Conservation (phyloP, 208 protist genomes). For the Histomonas meleagridis region DNA sequence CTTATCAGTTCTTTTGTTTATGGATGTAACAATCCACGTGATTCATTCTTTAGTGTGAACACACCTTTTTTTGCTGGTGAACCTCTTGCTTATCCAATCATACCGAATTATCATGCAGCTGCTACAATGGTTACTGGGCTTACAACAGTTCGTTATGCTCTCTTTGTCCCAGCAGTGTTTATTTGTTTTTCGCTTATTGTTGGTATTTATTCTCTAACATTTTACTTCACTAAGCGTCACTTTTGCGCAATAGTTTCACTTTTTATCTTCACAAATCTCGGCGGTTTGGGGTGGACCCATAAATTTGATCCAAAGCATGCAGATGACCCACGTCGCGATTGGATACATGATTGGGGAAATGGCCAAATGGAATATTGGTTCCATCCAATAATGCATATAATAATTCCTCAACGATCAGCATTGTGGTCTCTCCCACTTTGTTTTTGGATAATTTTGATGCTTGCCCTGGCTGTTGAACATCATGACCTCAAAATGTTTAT, state of each 20-base stretch:
- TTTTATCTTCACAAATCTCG: neutral
- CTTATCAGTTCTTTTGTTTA: neutral
- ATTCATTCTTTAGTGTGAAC: neutral
- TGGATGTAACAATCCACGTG: neutral
- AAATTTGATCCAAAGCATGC: neutral
- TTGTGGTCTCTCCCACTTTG: constrained; percentile 9
- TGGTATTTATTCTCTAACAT: neutral
- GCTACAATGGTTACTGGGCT: neutral
- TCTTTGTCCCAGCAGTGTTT: neutral
- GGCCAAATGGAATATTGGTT: neutral
- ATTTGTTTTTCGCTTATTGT: neutral
- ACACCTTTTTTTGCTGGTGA: neutral
- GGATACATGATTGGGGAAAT: constrained; percentile 25
- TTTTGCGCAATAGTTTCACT: neutral
- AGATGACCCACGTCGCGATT: neutral
- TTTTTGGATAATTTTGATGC: neutral
- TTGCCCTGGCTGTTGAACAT: neutral
- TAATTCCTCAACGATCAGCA: neutral
- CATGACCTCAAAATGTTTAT: neutral
- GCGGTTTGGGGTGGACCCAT: neutral
- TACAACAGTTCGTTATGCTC: neutral
- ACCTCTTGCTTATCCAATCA: neutral
- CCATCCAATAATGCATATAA: constrained; percentile 19
- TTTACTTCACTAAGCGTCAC: neutral
- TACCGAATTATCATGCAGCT: neutral